Evolutionary conservation across 208 protist species (phyloP), one percentile per base, ranked within the genome.

Genomic region (Trichomonas vaginalis): DNA sequence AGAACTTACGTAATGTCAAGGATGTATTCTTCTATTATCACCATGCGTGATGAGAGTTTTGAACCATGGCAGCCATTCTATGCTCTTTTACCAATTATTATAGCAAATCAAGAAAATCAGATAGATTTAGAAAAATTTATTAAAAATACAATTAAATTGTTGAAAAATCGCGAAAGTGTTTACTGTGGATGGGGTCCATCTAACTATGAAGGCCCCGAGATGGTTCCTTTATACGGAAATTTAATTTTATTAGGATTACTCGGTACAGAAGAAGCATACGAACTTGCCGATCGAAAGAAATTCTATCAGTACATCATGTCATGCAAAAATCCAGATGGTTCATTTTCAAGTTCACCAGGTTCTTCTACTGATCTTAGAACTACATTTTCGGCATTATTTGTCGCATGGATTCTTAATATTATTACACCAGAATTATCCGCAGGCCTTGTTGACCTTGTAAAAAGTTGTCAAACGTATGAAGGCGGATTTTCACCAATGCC

Each of bases 281-380:
- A 46, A 35, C 10, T 48, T 0, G 82, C 96, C 9, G 37, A 96
- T 87, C 32, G 95, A 14, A 27, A 56, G 27, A 14, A 15, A 42
- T 47, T 96, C 9, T 95, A 56, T 80, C 17, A 86, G 27, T 61
- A 96, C 12, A 1, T 96, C 3, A 37, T 95, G 9, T 4, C 6
- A 27, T 17, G 35, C 12, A 96, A 97, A 95, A 56, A 51, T 0
- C 10, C 56, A 17, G 95, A 97, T 10, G 98, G 98, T 49, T 96
- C 96, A 35, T 98, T 98, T 88, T 32, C 32, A 46, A 97, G 97
- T 97, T 97, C 98, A 56, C 49, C 95, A 3, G 97, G 97, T 35
- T 97, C 97, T 23, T 98, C 98, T 95, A 95, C 90, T n/a, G 97
- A 98, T 90, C 95, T 98, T 27, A 95, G 97, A 27, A 23, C 80